phyloP scores from a whole-genome alignment of 208 protist genomes.

The Balamuthia mandrillaris region DNA sequence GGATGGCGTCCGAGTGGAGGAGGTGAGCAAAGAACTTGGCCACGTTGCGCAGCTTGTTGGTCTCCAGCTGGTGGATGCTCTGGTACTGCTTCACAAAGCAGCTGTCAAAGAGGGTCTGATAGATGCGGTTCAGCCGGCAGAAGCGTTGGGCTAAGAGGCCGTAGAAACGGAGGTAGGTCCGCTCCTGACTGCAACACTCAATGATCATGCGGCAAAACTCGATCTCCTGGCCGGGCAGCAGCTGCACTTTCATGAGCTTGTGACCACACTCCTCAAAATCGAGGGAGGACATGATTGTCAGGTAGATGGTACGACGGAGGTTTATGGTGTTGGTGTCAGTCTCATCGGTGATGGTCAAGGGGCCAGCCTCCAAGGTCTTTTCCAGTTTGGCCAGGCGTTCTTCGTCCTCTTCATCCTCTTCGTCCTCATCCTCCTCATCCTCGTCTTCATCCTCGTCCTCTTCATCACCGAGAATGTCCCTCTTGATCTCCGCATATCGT shows the following conservation, averaged over 20 bases:
- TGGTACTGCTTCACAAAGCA: conserved; percentile 76
- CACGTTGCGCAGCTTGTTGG: conserved; percentile 95
- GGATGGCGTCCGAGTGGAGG: conserved; percentile 87
- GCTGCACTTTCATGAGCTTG: conserved; percentile 89
- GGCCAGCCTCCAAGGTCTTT: background rate
- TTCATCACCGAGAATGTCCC: conserved; percentile 86
- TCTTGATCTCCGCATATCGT: conserved; percentile 83
- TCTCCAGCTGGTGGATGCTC: conserved; percentile 87
- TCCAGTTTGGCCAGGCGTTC: conserved; percentile 12
- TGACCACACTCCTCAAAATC: conserved; percentile 96
- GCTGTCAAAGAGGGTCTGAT: conserved; percentile 51
- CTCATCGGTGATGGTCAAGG: conserved; percentile 58
- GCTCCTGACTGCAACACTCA: conserved; percentile 94
- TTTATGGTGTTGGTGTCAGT: conserved; percentile 84
- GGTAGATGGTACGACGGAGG: conserved; percentile 92
- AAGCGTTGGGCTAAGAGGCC: conserved; percentile 91
- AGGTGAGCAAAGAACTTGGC: conserved; percentile 95
- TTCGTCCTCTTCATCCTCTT: conserved; percentile 70
- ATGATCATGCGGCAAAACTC: conserved; percentile 94
- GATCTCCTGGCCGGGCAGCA: conserved; percentile 60
- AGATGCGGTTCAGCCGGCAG: conserved; percentile 82
- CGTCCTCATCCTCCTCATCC: conserved; percentile 53
- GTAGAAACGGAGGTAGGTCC: conserved; percentile 91
- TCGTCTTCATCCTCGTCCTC: conserved; percentile 63
- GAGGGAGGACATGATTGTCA: conserved; percentile 95